Percentiles rank a stretch among this genome's conserved stretches.
These are phyloP conservation scores for Gnetum montanum DNA, from an alignment of 75 land plant species.

Conservation along the genomic window DNA sequence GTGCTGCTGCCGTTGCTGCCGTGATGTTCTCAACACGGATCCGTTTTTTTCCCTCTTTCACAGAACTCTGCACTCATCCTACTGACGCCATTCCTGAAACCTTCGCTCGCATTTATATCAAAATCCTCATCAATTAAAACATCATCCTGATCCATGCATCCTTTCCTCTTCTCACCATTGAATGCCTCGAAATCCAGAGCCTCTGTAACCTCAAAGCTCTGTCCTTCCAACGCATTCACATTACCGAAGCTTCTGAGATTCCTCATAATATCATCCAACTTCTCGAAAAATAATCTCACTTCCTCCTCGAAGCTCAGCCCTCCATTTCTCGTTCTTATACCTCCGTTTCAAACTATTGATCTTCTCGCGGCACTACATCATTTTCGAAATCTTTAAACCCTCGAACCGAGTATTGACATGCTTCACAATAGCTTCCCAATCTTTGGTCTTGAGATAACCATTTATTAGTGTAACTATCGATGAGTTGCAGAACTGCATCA, in stretches of 20 bases:
- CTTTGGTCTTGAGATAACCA: constrained; percentile 24
- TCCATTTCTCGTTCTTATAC: constrained; percentile 13
- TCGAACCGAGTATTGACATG: constrained; percentile 20
- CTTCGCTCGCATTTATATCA: neutral
- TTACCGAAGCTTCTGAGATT: constrained; percentile 5
- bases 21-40: too few relatives aligned
- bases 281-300: constrained; percentile 7
- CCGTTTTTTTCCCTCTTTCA: constrained; percentile 2
- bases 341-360: constrained; percentile 34
- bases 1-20: too few relatives aligned
- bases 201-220: constrained; percentile 3
- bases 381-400: constrained; percentile 19
- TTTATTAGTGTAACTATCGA: constrained; percentile 13
- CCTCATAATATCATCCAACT: constrained; percentile 13
- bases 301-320: constrained; percentile 5
- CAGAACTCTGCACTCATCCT: neutral
- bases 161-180: constrained; percentile 6
- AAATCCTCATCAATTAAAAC: constrained; percentile 2
- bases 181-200: constrained; percentile 8
- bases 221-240: neutral
- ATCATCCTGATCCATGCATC: constrained; percentile 2
- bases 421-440: constrained; percentile 31
- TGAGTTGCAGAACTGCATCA: constrained; percentile 6
- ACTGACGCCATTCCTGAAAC: neutral
- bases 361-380: constrained; percentile 39